Evolutionary conservation across 768 basidiomycete species (phyloP), one percentile per base, ranked within the genome.

Genomic region (Russula earlei): DNA sequence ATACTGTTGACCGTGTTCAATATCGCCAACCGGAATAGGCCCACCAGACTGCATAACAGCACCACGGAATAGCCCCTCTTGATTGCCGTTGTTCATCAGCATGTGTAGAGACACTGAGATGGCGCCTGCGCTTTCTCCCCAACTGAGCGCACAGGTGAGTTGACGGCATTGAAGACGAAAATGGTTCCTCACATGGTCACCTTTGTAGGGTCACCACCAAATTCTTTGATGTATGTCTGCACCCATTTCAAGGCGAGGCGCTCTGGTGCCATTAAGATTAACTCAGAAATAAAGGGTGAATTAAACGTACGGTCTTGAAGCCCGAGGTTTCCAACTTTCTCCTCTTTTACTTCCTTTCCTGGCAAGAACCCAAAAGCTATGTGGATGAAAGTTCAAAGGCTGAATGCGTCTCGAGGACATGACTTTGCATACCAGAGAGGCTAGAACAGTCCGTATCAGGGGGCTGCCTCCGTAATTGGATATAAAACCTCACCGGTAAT

Each of bases 171-270:
- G 38, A 20, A 25, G 27, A 42, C 22, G 49, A 49, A 41, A 54
- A 42, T 50, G 20, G 19, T 34, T 47, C 17, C 76, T 50, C 64
- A 81, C 77, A 81, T 75, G 0, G 80, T 81, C 3, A 82, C 82
- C 64, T 79, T 82, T 2, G 64, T 65, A 0, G 79, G 77, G 65
- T 87, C 83, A 10, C 85, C 85, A 0, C 84, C 84, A 58, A 85
- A 87, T 8, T 71, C 69, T 33, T 66, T 59, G 59, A 86, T 83
- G 63, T 87, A 80, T 63, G 81, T 78, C 59, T 83, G 78, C 1
- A 87, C 71, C 85, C 85, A 87, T 53, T 77, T 67, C 7, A 87
- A 63, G 2, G 80, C 83, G 33, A 77, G 67, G 24, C 79, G 73
- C 64, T 81, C 78, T 84, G 65, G 47, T 55, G 17, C 20, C 20